These are phyloP conservation scores for Pichia eremophila DNA, from an alignment of 805 yeast species.

Conservation along the genomic window DNA sequence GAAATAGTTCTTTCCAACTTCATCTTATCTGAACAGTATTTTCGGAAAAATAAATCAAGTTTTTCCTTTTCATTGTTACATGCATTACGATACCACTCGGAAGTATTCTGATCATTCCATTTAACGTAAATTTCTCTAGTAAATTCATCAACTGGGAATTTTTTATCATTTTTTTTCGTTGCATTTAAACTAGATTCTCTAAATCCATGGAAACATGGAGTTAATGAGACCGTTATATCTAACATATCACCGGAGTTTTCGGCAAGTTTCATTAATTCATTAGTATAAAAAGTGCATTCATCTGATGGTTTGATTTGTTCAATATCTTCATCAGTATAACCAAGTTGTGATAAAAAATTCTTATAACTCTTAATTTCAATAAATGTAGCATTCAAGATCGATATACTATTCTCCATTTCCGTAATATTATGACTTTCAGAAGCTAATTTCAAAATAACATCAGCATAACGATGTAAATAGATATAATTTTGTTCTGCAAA, in stretches of 20 bases:
- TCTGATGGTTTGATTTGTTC: slow-evolving; percentile 37
- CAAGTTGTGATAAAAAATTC: slow-evolving; percentile 31
- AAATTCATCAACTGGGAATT: background rate
- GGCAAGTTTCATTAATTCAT: slow-evolving; percentile 48
- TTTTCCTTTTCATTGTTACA: background rate
- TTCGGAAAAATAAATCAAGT: background rate
- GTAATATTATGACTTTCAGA: slow-evolving; percentile 39
- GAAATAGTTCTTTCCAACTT: slow-evolving; percentile 3
- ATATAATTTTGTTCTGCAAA: slow-evolving; percentile 54
- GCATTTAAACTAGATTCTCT: background rate
- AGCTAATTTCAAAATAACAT: slow-evolving; percentile 57
- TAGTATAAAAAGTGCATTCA: slow-evolving; percentile 53
- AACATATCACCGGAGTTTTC: slow-evolving; percentile 11
- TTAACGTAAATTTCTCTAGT: background rate
- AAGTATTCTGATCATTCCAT: slow-evolving; percentile 4
- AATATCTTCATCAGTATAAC: slow-evolving; percentile 37
- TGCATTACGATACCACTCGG: background rate
- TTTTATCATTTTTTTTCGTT: background rate
- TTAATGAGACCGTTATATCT: slow-evolving; percentile 4
- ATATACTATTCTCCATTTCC: slow-evolving; percentile 40
- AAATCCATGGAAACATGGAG: slow-evolving; percentile 10
- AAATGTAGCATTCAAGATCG: slow-evolving; percentile 41
- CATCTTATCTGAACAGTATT: background rate
- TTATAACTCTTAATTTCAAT: slow-evolving; percentile 50
- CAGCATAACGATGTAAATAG: slow-evolving; percentile 56